Conservation (phyloP, 2,329 filamentous ascomycete species). For the Onygenales sp. region DNA sequence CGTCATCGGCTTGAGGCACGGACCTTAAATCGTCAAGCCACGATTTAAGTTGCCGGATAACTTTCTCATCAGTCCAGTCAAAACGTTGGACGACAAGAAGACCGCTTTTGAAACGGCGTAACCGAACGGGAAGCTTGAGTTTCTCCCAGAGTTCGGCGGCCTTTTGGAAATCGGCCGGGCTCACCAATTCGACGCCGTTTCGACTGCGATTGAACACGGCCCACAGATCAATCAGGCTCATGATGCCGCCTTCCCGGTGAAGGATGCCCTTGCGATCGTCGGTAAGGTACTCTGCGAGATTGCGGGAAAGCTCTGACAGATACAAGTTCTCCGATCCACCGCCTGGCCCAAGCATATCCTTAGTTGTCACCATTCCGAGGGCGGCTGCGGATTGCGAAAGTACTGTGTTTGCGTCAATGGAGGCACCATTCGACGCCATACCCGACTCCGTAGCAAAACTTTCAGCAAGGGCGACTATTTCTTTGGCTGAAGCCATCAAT, state of each 20-base stretch:
- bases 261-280: slow-evolving; percentile 74
- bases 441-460: slow-evolving; percentile 63
- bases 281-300: slow-evolving; percentile 78
- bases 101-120: slow-evolving; percentile 84
- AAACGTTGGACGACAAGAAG: slow-evolving; percentile 86
- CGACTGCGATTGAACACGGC: slow-evolving; percentile 88
- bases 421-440: slow-evolving; percentile 45
- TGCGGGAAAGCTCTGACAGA: slow-evolving; percentile 74
- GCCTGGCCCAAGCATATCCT: slow-evolving; percentile 78
- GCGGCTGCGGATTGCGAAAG: slow-evolving; percentile 75
- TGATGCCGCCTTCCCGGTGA: slow-evolving; percentile 72
- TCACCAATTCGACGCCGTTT: slow-evolving; percentile 89
- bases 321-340: slow-evolving; percentile 72
- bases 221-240: slow-evolving; percentile 85
- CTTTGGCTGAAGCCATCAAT: slow-evolving; percentile 93
- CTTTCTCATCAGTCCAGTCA: slow-evolving; percentile 85
- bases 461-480: slow-evolving; percentile 88
- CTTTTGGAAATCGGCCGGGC: slow-evolving; percentile 82
- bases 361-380: slow-evolving; percentile 83
- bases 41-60: slow-evolving; percentile 61
- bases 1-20: slow-evolving; percentile 53
- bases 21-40: slow-evolving; percentile 70
- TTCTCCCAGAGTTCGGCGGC: slow-evolving; percentile 83
- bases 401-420: slow-evolving; percentile 61
- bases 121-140: slow-evolving; percentile 72